A percentile compares a stretch with the other conserved stretches of the same genome.
Conservation (phyloP, 2,329 filamentous ascomycete species). For the Penicillium glabrum region DNA sequence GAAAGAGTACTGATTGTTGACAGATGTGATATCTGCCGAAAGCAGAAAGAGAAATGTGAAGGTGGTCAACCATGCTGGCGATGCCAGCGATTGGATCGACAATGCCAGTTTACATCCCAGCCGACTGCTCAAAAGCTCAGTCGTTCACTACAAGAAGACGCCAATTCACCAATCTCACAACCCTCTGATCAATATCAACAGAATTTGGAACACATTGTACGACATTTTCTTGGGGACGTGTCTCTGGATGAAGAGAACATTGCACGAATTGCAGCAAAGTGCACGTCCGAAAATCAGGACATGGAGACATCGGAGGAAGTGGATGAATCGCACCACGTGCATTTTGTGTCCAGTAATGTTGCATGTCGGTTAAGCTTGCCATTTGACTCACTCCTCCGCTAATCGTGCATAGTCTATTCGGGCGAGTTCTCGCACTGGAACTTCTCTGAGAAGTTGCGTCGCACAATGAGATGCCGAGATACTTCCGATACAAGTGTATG, state of each 20-base stretch:
- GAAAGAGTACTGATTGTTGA: no score
- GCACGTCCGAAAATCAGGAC: neutral
- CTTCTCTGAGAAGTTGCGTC: slow-evolving; percentile 42
- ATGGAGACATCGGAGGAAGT: slow-evolving; percentile 5
- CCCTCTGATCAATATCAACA: neutral
- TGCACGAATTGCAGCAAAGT: slow-evolving; percentile 8
- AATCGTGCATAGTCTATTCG: slow-evolving; percentile 35
- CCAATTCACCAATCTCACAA: neutral
- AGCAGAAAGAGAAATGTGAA: slow-evolving; percentile 57
- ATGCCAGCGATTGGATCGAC: slow-evolving; percentile 51
- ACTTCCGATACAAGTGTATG: slow-evolving; percentile 27
- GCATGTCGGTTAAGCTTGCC: slow-evolving; percentile 3
- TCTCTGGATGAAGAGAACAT: slow-evolving; percentile 13
- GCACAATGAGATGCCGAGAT: slow-evolving; percentile 38
- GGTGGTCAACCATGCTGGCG: slow-evolving; percentile 54
- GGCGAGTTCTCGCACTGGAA: slow-evolving; percentile 46
- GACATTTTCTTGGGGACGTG: slow-evolving; percentile 16
- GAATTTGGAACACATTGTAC: slow-evolving; percentile 13
- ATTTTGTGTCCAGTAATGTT: slow-evolving; percentile 2
- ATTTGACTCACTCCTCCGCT: neutral
- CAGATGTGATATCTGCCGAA: slow-evolving; percentile 55
- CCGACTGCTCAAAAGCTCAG: slow-evolving; percentile 32
- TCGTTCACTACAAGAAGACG: slow-evolving; percentile 15
- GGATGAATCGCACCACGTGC: slow-evolving; percentile 15
- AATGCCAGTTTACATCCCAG: slow-evolving; percentile 46